Conservation (phyloP, 257 asterid species). For the Orobanche coerulescens region DNA sequence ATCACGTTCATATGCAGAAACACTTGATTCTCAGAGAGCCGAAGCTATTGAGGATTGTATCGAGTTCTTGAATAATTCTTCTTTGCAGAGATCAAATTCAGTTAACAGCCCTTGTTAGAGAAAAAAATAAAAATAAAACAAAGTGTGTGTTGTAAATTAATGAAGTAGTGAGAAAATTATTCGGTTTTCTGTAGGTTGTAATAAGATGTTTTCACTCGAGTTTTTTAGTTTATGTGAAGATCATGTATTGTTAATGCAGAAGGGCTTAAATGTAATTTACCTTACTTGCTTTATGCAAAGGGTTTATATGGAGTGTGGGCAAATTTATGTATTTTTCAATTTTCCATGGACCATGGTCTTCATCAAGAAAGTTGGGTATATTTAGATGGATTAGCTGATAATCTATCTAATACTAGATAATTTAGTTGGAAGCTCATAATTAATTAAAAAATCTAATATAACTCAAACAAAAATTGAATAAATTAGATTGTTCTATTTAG, state of each 20-base stretch:
- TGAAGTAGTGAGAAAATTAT: slow-evolving; percentile 3
- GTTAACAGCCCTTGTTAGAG: slow-evolving; percentile 45
- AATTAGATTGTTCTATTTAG: no score
- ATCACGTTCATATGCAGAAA: slow-evolving; percentile 68
- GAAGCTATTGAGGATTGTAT: slow-evolving; percentile 92
- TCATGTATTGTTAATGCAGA: not conserved
- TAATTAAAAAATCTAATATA: no score
- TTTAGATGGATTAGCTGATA: no score
- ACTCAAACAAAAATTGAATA: no score
- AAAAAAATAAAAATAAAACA: slow-evolving; percentile 6
- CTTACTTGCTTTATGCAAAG: no score
- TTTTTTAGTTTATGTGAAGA: not conserved
- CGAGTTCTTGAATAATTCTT: slow-evolving; percentile 72
- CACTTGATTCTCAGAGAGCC: slow-evolving; percentile 69
- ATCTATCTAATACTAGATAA: no score
- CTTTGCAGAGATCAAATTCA: slow-evolving; percentile 60
- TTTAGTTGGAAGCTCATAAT: no score
- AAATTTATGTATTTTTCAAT: not conserved
- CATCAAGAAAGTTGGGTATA: no score
- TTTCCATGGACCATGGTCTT: not conserved
- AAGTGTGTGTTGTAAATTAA: slow-evolving; percentile 1
- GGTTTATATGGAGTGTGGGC: not conserved
- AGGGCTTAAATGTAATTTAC: no score
- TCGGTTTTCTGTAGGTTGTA: slow-evolving; percentile 17
- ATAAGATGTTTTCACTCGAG: not conserved